Conservation (phyloP, 441 rosid species). For the Geranium incanum region DNA sequence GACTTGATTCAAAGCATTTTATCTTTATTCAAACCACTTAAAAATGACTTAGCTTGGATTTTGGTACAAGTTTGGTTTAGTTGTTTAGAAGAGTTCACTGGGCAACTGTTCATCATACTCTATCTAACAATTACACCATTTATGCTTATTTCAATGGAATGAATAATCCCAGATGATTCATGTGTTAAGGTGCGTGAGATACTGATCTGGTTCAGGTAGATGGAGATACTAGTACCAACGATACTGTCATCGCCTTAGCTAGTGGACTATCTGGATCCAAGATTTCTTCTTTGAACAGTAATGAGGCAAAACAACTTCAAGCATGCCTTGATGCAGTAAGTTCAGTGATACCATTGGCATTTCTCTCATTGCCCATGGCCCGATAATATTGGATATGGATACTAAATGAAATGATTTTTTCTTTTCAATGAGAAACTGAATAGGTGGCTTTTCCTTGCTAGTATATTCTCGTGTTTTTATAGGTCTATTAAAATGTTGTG, state of each 20-base stretch:
- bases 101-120: conserved; percentile 2
- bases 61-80: neutral
- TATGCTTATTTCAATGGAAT: neutral
- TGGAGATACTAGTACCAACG: conserved; percentile 94
- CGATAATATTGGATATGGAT: neutral
- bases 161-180: neutral
- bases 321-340: conserved; percentile 85
- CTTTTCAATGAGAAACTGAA: neutral
- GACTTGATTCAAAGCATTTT: too few relatives aligned
- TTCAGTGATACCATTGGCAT: conserved; percentile 16
- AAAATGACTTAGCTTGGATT: neutral
- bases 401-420: neutral
- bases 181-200: conserved; percentile 13
- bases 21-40: neutral
- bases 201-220: conserved; percentile 54
- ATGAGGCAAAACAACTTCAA: conserved; percentile 77
- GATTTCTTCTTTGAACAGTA: conserved; percentile 55
- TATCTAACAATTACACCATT: neutral
- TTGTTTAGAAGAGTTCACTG: neutral
- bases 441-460: neutral
- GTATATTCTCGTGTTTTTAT: too few relatives aligned
- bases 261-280: conserved; percentile 74
- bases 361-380: neutral
- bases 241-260: conserved; percentile 86
- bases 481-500: conserved; percentile 4